Evolutionary conservation across 75 land plant genomes (phyloP).

Genomic region (Cupressus sempervirens): DNA sequence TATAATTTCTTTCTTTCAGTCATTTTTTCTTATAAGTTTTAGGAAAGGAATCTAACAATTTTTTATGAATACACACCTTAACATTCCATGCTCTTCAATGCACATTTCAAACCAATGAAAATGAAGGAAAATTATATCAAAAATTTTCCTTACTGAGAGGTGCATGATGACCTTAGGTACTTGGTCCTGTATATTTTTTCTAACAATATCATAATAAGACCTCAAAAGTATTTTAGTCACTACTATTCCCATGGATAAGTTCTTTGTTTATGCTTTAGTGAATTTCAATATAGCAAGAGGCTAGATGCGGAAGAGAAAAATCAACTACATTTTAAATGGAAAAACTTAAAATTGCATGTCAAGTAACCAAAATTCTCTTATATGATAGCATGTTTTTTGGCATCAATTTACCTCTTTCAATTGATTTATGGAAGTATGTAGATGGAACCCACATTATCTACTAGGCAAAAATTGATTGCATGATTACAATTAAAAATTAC

Average conservation of each 20-base stretch:
- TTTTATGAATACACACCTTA: neutral
- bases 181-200: constrained; percentile 83
- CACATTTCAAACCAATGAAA: neutral
- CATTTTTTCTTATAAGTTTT: neutral
- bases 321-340: neutral
- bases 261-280: constrained; percentile 72
- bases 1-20: neutral
- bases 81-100: neutral
- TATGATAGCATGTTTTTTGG: neutral
- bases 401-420: constrained; percentile 58
- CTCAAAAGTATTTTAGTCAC: constrained; percentile 69
- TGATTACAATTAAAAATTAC: constrained; percentile 26
- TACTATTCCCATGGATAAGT: constrained; percentile 60
- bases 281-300: constrained; percentile 78
- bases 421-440: constrained; percentile 43
- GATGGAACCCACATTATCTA: constrained; percentile 35
- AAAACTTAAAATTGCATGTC: neutral
- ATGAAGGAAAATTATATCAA: neutral
- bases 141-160: constrained; percentile 58
- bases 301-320: constrained; percentile 26
- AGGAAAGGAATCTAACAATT: neutral
- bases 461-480: constrained; percentile 26
- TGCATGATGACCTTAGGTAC: constrained; percentile 99
- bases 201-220: constrained; percentile 91
- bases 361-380: neutral